Conservation (phyloP, 2,329 filamentous ascomycete genomes). For the Rhytidhysteron rufulum region DNA sequence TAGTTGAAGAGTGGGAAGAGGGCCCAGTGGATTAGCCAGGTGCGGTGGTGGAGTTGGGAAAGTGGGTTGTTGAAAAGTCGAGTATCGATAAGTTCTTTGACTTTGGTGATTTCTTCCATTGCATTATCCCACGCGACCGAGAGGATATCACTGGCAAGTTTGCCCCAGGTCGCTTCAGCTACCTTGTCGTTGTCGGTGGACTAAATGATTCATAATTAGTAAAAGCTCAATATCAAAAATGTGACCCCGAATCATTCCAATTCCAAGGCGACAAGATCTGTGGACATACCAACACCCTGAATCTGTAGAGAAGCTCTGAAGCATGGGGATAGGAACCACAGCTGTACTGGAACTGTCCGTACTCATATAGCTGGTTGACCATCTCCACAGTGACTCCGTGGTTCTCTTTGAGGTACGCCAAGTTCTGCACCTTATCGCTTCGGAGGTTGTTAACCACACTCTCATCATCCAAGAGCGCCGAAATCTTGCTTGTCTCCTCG, state of each 20-base stretch:
- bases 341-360: constrained; percentile 96
- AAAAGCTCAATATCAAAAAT: too few species aligned
- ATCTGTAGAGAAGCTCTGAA: constrained; percentile 91
- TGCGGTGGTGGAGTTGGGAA: constrained; percentile 92
- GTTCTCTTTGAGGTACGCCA: constrained; percentile 96
- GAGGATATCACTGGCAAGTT: constrained; percentile 93
- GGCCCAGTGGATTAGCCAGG: constrained; percentile 96
- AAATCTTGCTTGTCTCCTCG: constrained; percentile 84
- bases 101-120: constrained; percentile 61
- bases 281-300: constrained; percentile 71
- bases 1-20: constrained; percentile 99
- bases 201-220: constrained; percentile 16
- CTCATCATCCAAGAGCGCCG: constrained; percentile 79
- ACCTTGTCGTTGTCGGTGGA: constrained; percentile 99
- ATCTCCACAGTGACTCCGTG: constrained; percentile 93
- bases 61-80: constrained; percentile 95
- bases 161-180: constrained; percentile 92
- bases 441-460: constrained; percentile 87
- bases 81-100: constrained; percentile 77
- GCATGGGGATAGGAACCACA: constrained; percentile 91
- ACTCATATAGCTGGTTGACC: constrained; percentile 94
- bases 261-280: too few species aligned
- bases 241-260: too few species aligned
- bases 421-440: constrained; percentile 97
- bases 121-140: constrained; percentile 91